A percentile compares a stretch with the other conserved stretches of the same genome.
Conservation (phyloP, 148 eudicot species). For the Rhododendron williamsianum region DNA sequence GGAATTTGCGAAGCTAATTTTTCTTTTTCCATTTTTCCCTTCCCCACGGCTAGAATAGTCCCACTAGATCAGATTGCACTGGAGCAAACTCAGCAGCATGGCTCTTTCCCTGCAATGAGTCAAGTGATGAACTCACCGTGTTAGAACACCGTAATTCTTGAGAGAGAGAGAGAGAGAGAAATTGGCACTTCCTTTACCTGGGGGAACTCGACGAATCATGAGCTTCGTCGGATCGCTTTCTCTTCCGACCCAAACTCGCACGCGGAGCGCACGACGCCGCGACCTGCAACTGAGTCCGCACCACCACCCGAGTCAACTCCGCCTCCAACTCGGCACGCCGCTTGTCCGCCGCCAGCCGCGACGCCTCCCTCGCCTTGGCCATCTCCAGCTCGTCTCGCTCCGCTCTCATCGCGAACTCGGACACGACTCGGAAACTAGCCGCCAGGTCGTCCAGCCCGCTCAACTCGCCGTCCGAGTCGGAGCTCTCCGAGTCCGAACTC, state of each 20-base stretch:
- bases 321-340: slow-evolving; percentile 5
- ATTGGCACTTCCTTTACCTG: background rate
- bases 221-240: slow-evolving; percentile 5
- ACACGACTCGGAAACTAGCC: slow-evolving; percentile 8
- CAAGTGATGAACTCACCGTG: background rate
- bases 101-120: slow-evolving; percentile 9
- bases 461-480: slow-evolving; percentile 13
- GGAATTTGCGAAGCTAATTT: background rate
- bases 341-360: slow-evolving; percentile 1
- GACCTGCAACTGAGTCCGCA: slow-evolving; percentile 16
- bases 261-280: background rate
- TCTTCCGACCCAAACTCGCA: slow-evolving; percentile 3
- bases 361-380: slow-evolving; percentile 14
- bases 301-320: slow-evolving; percentile 6
- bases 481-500: slow-evolving; percentile 8
- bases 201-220: background rate
- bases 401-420: slow-evolving; percentile 9
- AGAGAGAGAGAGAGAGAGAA: background rate
- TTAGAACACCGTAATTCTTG: background rate
- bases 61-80: slow-evolving; percentile 10
- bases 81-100: slow-evolving; percentile 16
- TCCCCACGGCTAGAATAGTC: background rate
- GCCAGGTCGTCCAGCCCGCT: slow-evolving; percentile 1
- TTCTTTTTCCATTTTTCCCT: background rate
- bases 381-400: slow-evolving; percentile 15